Percentiles rank a stretch among this genome's conserved stretches.
These are phyloP conservation scores for Coemansia sp. DNA, from an alignment of 192 early-diverging fungal species.

Conservation along the genomic window DNA sequence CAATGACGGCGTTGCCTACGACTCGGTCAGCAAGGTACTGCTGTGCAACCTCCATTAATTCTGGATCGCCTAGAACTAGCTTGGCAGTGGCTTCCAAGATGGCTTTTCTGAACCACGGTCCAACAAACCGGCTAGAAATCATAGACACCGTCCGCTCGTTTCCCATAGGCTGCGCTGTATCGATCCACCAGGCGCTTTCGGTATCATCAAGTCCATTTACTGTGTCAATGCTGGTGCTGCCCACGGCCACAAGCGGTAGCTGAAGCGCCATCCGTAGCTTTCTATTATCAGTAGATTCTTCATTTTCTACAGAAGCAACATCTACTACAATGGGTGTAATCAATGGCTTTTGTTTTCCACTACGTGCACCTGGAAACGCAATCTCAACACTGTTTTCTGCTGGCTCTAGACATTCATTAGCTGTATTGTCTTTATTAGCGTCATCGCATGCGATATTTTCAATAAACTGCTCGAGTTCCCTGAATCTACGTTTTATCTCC, in stretches of 20 bases:
- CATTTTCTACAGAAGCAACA: not conserved
- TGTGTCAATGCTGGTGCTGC: not conserved
- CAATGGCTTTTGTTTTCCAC: not conserved
- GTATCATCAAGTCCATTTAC: not conserved
- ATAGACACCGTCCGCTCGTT: not conserved
- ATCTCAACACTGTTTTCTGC: not conserved
- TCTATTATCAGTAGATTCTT: not conserved
- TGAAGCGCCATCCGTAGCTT: constrained; percentile 9
- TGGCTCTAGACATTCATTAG: not conserved
- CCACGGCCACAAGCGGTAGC: constrained; percentile 26
- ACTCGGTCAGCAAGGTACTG: not conserved
- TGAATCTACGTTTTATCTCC: not conserved
- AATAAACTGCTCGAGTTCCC: not conserved
- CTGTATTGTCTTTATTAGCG: not conserved
- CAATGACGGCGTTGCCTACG: not conserved
- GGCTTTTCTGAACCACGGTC: constrained; percentile 31
- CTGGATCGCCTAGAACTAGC: not conserved
- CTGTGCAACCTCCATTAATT: constrained; percentile 1
- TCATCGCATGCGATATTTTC: not conserved
- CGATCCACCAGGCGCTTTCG: constrained; percentile 21
- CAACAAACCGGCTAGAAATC: constrained; percentile 15
- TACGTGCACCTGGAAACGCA: not conserved
- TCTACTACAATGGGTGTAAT: constrained; percentile 4
- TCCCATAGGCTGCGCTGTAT: not conserved
- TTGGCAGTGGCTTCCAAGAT: constrained; percentile 10